A percentile compares a stretch with the other conserved stretches of the same genome.
phyloP scores from a whole-genome alignment of 2,329 filamentous ascomycete species.

The Exophiala xenobiotica region DNA sequence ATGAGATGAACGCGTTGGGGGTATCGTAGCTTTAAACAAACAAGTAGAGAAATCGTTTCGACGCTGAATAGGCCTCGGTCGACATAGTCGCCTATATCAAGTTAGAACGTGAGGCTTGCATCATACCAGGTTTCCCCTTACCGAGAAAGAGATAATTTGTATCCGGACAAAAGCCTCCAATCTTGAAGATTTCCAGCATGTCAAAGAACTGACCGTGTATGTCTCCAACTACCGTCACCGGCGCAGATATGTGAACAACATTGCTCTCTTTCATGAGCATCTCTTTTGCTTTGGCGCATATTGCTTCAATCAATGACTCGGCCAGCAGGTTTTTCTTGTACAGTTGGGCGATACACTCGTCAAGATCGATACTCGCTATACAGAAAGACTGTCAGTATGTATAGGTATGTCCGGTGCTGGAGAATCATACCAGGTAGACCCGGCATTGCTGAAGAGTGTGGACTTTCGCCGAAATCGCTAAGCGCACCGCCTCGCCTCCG shows the following conservation, averaged over 20 bases:
- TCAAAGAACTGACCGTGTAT: constrained; percentile 99
- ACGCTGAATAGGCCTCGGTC: constrained; percentile 98
- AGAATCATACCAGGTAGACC: constrained; percentile 26
- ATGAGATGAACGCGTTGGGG: constrained; percentile 94
- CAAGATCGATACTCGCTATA: constrained; percentile 89
- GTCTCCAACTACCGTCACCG: constrained; percentile 95
- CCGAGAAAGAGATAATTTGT: constrained; percentile 98
- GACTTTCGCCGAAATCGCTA: not conserved
- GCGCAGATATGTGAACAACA: constrained; percentile 92
- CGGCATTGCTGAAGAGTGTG: constrained; percentile 21
- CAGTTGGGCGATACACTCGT: constrained; percentile 95
- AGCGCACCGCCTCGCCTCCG: not conserved
- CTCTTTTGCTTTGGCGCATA: constrained; percentile 99
- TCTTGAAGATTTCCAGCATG: constrained; percentile 98
- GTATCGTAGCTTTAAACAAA: constrained; percentile 96
- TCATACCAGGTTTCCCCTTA: constrained; percentile 40
- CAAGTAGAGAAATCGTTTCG: constrained; percentile 95
- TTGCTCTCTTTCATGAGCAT: constrained; percentile 99
- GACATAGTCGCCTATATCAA: constrained; percentile 79
- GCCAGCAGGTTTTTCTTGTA: constrained; percentile 97
- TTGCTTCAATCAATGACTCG: constrained; percentile 96
- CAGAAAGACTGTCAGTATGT: not conserved
- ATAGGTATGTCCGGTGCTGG: too few relatives aligned
- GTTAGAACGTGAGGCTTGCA: constrained; percentile 5
- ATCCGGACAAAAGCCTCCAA: constrained; percentile 93